Conservation (phyloP, 108 stramenopile genomes). For the Aurantiochytrium sp. region DNA sequence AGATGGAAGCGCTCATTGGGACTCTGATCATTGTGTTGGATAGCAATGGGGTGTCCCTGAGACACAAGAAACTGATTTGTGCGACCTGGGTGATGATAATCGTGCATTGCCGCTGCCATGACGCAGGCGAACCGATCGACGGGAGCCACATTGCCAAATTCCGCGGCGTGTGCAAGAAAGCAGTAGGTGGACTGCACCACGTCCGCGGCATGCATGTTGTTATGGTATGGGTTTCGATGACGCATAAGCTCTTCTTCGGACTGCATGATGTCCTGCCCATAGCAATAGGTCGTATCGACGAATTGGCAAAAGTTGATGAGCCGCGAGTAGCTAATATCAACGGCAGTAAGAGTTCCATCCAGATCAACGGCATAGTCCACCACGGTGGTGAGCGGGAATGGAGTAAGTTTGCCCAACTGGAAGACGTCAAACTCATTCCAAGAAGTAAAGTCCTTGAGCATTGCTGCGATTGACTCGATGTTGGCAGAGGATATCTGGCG, state of each 20-base stretch:
- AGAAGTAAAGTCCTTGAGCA: not conserved
- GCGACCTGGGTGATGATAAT: conserved; percentile 50
- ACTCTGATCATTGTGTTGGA: conserved; percentile 46
- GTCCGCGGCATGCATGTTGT: conserved; percentile 43
- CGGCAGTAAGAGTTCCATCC: not conserved
- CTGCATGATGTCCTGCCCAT: not conserved
- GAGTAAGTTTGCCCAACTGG: not conserved
- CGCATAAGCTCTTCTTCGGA: not conserved
- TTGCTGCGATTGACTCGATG: not conserved
- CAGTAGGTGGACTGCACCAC: conserved; percentile 31
- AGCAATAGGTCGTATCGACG: not conserved
- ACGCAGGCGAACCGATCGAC: conserved; percentile 38
- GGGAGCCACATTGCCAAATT: not conserved
- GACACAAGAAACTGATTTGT: conserved; percentile 46
- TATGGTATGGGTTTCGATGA: conserved; percentile 38
- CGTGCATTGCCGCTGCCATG: conserved; percentile 44
- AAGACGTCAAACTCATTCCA: not conserved
- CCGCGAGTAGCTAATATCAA: not conserved
- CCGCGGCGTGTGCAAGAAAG: conserved; percentile 22
- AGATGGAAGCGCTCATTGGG: conserved; percentile 52
- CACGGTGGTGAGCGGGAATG: not conserved
- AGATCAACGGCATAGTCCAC: not conserved
- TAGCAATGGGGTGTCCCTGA: conserved; percentile 28
- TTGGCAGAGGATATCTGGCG: not conserved
- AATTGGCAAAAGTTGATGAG: conserved; percentile 7